These are phyloP conservation scores for Alternaria solani DNA, from an alignment of 2,329 filamentous ascomycete genomes.

Conservation along the genomic window DNA sequence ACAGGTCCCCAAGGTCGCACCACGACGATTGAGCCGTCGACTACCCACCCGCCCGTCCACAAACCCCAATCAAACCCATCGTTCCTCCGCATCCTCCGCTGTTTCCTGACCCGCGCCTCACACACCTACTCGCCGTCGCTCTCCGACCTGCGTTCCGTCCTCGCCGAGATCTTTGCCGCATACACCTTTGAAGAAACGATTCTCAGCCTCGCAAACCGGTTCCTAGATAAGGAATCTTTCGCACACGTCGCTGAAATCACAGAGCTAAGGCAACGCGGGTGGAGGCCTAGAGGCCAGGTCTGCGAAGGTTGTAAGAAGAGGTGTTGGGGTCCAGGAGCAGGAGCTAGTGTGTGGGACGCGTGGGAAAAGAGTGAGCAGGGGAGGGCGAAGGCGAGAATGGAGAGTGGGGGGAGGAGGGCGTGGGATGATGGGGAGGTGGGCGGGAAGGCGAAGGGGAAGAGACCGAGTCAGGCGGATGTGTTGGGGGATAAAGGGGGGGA, in stretches of 20 bases:
- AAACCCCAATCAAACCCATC: conserved; percentile 65
- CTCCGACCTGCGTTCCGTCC: conserved; percentile 82
- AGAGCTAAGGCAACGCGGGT: conserved; percentile 80
- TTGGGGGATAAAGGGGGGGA: conserved; percentile 9
- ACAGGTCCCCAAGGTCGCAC: background rate
- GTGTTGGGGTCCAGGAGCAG: conserved; percentile 88
- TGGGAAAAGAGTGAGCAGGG: conserved; percentile 70
- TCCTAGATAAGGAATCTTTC: conserved; percentile 90
- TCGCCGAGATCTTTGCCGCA: conserved; percentile 89
- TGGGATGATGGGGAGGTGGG: conserved; percentile 44
- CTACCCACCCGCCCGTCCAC: conserved; percentile 33
- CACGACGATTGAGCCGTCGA: conserved; percentile 29
- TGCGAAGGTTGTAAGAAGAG: conserved; percentile 86
- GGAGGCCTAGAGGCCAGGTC: conserved; percentile 84
- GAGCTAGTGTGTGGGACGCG: conserved; percentile 77
- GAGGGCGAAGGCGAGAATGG: conserved; percentile 39
- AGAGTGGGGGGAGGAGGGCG: conserved; percentile 61
- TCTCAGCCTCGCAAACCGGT: conserved; percentile 80
- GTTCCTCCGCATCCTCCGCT: conserved; percentile 87
- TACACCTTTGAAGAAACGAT: conserved; percentile 96
- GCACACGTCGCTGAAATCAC: conserved; percentile 79
- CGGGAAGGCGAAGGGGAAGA: conserved; percentile 55
- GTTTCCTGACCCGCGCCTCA: conserved; percentile 85
- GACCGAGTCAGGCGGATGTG: conserved; percentile 16
- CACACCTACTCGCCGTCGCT: conserved; percentile 79